Conservation (phyloP, 495 filamentous ascomycete genomes). For the Umbilicaria muhlenbergii region DNA sequence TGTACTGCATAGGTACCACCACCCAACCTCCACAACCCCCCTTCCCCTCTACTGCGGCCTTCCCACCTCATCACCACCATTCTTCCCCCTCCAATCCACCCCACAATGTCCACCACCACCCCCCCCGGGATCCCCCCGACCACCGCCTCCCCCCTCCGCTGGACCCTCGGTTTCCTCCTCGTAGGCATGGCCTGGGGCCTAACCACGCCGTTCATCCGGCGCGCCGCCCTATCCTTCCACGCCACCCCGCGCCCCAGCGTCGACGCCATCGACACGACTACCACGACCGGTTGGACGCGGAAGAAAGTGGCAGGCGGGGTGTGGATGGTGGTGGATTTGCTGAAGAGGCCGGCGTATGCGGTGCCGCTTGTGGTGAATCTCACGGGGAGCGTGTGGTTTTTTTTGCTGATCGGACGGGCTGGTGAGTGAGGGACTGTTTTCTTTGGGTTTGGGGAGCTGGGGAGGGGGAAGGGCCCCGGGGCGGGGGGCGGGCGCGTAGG, state of each 20-base stretch:
- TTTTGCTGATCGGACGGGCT: conserved; percentile 81
- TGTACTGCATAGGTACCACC: too few relatives aligned
- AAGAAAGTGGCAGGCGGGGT: conserved; percentile 38
- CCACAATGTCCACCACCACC: conserved; percentile 8
- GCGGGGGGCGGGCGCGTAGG: too few relatives aligned
- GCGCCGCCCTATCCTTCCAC: conserved; percentile 42
- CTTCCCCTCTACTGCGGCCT: too few relatives aligned
- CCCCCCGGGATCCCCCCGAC: conserved; percentile 17
- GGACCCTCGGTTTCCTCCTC: conserved; percentile 74
- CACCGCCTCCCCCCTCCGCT: conserved; percentile 52
- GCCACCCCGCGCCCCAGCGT: conserved; percentile 16
- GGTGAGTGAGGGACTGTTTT: conserved; percentile 35
- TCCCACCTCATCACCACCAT: too few relatives aligned
- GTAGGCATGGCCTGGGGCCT: conserved; percentile 80
- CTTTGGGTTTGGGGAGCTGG: neutral
- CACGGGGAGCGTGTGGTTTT: conserved; percentile 96
- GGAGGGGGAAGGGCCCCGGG: neutral
- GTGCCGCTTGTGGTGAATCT: conserved; percentile 77
- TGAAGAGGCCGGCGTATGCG: conserved; percentile 69
- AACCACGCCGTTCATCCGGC: conserved; percentile 42
- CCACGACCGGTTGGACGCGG: conserved; percentile 29
- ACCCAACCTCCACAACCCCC: too few relatives aligned
- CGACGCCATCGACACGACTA: conserved; percentile 4
- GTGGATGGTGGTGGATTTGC: conserved; percentile 63
- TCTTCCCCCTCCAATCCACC: neutral